phyloP scores from a whole-genome alignment of 805 yeast species.

The Candida oleophila region DNA sequence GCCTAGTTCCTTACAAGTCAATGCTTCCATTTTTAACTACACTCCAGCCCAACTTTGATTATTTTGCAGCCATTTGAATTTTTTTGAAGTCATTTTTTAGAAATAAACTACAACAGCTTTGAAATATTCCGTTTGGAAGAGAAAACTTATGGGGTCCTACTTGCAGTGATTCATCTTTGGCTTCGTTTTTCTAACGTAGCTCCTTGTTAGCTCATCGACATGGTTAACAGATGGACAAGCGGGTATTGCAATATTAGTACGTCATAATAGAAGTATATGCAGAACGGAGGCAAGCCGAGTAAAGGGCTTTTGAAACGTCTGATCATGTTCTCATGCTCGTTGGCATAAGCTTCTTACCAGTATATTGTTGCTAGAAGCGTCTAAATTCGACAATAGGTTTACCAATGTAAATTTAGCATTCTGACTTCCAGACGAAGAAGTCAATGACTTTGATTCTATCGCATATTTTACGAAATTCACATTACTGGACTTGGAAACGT shows the following conservation, averaged over 20 bases:
- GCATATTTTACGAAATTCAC: background rate
- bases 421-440: background rate
- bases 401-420: background rate
- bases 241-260: constrained; percentile 31
- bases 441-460: no score
- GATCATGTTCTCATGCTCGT: constrained; percentile 51
- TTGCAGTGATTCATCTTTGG: no score
- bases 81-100: no score
- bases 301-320: constrained; percentile 53
- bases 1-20: no score
- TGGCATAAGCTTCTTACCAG: constrained; percentile 19
- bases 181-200: no score
- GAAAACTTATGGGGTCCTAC: no score
- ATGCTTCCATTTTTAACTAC: no score
- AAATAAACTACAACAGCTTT: no score
- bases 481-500: background rate
- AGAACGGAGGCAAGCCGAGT: constrained; percentile 37
- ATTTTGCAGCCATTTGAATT: no score
- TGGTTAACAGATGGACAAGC: constrained; percentile 32
- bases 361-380: background rate
- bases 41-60: no score
- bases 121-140: no score
- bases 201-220: constrained; percentile 30
- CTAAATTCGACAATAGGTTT: background rate
- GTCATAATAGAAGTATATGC: constrained; percentile 13